Percentiles rank a stretch among this genome's conserved stretches.
phyloP scores from a whole-genome alignment of 768 basidiomycete genomes.

The Mycena crocata region DNA sequence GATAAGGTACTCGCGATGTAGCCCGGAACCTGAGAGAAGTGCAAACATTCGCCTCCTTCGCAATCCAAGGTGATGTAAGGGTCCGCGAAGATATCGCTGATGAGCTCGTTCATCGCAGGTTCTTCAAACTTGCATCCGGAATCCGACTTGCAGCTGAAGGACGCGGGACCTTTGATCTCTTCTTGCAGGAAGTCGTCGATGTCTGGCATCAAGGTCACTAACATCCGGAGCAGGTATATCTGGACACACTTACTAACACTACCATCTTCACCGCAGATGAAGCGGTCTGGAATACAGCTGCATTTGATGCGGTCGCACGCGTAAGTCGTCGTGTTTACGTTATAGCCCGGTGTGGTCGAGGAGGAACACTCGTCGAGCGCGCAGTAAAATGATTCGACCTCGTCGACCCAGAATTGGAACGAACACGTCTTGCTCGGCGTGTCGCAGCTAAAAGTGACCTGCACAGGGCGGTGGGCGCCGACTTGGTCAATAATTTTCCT shows the following conservation, averaged over 20 bases:
- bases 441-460: conserved; percentile 96
- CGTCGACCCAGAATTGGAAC: conserved; percentile 98
- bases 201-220: conserved; percentile 58
- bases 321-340: conserved; percentile 81
- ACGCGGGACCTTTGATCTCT: conserved; percentile 91
- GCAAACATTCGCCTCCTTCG: conserved; percentile 92
- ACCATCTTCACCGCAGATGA: conserved; percentile 96
- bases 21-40: conserved; percentile 95
- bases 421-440: conserved; percentile 71
- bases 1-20: conserved; percentile 67
- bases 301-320: conserved; percentile 88
- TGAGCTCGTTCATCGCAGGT: conserved; percentile 95
- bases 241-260: conserved; percentile 80
- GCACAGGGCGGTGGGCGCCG: conserved; percentile 87
- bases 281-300: conserved; percentile 91
- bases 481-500: conserved; percentile 95
- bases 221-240: neutral
- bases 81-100: conserved; percentile 94
- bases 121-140: conserved; percentile 92
- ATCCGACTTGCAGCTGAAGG: conserved; percentile 81
- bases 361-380: conserved; percentile 78
- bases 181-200: conserved; percentile 93
- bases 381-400: conserved; percentile 97
- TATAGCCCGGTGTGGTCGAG: conserved; percentile 59
- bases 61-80: conserved; percentile 89